Base-by-base conservation (phyloP, 202 grass and related monocot genomes). In the Schoenoplectus triqueter region DNA sequence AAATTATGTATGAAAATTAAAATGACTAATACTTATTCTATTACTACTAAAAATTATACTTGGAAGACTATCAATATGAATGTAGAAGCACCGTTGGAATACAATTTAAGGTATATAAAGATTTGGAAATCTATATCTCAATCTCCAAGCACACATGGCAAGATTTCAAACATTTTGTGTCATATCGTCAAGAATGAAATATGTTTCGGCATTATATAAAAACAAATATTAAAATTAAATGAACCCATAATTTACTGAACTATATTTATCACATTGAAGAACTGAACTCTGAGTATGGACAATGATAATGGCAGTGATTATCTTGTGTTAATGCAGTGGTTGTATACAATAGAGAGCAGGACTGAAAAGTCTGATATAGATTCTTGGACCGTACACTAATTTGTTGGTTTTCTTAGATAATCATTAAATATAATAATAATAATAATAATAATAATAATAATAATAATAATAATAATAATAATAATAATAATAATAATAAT, bases 341-440 rank as follows among this genome's bases (percentile, higher is more conserved):
- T 66, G 10, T 66, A 1, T 40, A 15, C 13, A 59, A 59, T 15
- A 19, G 17, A 49, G n/a, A 72, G 14, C 15, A 48, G 17, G 41
- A 72, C 6, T 18, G 6, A 72, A 49, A 51, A 10, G 14, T 72
- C 49, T 19, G 68, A 48, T 7, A 48, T 17, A 48, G 41, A 44
- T 72, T 17, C 48, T 18, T 72, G 69, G 42, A 48, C 15, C 69
- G 21, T 67, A 41, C 69, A 72, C 69, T 72, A 72, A 47, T 71
- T 48, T 71, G 44, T 71, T 48, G 44, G 69, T 18, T 19, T 46
- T 14, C 67, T 15, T 13, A 48, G 14, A 72, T 48, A 18, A 40
- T 48, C 44, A 9, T 48, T 72, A 42, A 62, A 18, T 62, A 47
- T 54, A 10, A 31, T 1, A 31, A 31, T 1, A 31, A 31, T 1